phyloP scores from a whole-genome alignment of 1,284 basidiomycete species.

The Ustilago loliicola region DNA sequence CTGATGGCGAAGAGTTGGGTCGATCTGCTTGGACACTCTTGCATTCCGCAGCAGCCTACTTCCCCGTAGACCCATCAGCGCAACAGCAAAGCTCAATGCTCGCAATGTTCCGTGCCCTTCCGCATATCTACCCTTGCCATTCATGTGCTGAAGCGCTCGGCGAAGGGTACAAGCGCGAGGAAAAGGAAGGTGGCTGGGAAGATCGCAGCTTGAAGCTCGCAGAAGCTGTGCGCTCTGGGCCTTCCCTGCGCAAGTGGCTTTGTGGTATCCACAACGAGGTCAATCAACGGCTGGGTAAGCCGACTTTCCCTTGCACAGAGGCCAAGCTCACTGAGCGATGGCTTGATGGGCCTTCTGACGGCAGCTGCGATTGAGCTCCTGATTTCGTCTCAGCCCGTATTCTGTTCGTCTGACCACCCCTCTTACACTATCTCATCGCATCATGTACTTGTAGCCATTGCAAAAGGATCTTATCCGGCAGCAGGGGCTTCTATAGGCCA shows the following conservation, averaged over 20 bases:
- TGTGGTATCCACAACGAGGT: constrained; percentile 69
- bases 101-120: constrained; percentile 57
- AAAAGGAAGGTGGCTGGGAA: constrained; percentile 47
- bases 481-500: not conserved
- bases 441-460: constrained; percentile 21
- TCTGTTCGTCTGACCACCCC: not conserved
- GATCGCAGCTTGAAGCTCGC: constrained; percentile 34
- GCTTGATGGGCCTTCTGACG: constrained; percentile 63
- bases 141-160: constrained; percentile 61
- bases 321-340: constrained; percentile 56
- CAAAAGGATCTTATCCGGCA: not conserved
- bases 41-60: constrained; percentile 67
- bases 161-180: constrained; percentile 54
- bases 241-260: constrained; percentile 58
- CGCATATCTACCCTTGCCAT: constrained; percentile 65
- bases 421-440: constrained; percentile 5
- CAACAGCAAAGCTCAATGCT: constrained; percentile 61
- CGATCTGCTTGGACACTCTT: constrained; percentile 66
- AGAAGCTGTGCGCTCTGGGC: constrained; percentile 40
- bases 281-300: constrained; percentile 66
- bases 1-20: constrained; percentile 66
- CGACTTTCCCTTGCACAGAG: constrained; percentile 59
- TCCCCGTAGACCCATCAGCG: constrained; percentile 54
- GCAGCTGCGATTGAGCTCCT: constrained; percentile 55
- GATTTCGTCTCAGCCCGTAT: not conserved